phyloP scores from a whole-genome alignment of 208 protist genomes.

The Crithidia thermophila region DNA sequence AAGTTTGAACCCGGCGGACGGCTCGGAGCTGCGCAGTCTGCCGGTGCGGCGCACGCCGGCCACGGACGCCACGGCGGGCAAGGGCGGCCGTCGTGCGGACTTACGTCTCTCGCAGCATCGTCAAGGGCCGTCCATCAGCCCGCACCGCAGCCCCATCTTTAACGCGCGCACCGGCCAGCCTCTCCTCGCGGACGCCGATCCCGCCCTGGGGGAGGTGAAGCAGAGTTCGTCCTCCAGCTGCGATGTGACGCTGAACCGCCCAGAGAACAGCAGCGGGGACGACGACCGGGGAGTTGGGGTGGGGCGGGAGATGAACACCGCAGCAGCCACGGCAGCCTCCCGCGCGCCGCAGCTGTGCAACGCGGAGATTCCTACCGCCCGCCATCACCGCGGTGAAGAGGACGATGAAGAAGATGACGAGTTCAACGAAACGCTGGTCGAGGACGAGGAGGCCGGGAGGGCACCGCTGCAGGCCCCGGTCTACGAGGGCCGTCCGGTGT shows the following conservation, averaged over 20 bases:
- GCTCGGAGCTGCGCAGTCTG: conserved; percentile 33
- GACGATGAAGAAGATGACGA: too few relatives aligned
- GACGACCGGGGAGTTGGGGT: conserved; percentile 11
- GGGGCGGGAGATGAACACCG: background rate
- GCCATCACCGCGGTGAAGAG: too few relatives aligned
- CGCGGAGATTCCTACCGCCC: background rate
- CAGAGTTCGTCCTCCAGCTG: conserved; percentile 20
- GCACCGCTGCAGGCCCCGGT: background rate
- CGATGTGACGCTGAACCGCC: conserved; percentile 18
- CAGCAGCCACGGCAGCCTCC: background rate
- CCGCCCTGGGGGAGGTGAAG: background rate
- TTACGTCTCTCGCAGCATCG: background rate
- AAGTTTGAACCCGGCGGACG: conserved; percentile 40
- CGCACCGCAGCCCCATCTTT: background rate
- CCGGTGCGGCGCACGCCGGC: conserved; percentile 9
- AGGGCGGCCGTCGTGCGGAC: background rate
- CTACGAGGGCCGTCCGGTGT: conserved; percentile 23
- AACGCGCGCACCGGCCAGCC: background rate
- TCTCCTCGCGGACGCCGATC: background rate
- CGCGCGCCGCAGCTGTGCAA: conserved; percentile 8
- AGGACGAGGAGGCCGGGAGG: background rate
- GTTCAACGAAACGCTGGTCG: background rate
- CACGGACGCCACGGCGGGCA: background rate
- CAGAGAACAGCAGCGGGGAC: conserved; percentile 17
- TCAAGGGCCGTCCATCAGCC: background rate